Evolutionary conservation across 257 asterid species (phyloP).

Genomic region (Nicotiana knightiana): DNA sequence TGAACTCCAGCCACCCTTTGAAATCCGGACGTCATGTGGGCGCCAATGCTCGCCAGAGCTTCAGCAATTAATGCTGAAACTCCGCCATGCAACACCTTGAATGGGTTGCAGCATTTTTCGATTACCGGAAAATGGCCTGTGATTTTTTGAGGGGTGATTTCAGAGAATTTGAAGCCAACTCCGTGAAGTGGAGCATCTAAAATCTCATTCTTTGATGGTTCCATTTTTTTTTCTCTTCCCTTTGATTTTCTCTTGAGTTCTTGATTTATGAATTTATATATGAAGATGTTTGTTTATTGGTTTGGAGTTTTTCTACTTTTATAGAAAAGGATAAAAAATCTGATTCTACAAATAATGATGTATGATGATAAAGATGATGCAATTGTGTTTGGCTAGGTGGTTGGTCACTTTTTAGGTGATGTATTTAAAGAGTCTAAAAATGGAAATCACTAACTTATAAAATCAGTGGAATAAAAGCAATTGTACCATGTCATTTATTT

Average conservation of each 20-base stretch:
- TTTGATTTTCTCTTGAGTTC: neutral
- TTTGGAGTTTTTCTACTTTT: neutral
- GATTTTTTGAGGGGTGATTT: constrained; percentile 43
- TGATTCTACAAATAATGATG: neutral
- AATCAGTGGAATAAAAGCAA: neutral
- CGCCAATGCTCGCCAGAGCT: constrained; percentile 37
- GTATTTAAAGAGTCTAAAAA: neutral
- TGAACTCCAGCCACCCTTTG: constrained; percentile 38
- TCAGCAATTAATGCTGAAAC: constrained; percentile 35
- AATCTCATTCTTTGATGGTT: constrained; percentile 29
- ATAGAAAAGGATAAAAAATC: neutral
- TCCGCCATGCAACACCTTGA: constrained; percentile 41
- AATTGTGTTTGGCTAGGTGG: neutral
- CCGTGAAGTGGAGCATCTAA: constrained; percentile 48
- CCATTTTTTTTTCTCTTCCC: neutral
- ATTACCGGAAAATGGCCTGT: constrained; percentile 53
- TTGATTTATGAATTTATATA: neutral
- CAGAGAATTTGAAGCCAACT: constrained; percentile 58
- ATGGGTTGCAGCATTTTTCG: constrained; percentile 59
- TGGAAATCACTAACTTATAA: neutral
- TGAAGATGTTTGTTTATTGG: neutral
- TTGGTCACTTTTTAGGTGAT: neutral
- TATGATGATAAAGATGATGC: neutral
- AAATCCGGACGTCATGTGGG: constrained; percentile 29
- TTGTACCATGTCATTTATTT: neutral